Evolutionary conservation across 2,329 filamentous ascomycete genomes (phyloP).

Genomic region (Fusarium buharicum): DNA sequence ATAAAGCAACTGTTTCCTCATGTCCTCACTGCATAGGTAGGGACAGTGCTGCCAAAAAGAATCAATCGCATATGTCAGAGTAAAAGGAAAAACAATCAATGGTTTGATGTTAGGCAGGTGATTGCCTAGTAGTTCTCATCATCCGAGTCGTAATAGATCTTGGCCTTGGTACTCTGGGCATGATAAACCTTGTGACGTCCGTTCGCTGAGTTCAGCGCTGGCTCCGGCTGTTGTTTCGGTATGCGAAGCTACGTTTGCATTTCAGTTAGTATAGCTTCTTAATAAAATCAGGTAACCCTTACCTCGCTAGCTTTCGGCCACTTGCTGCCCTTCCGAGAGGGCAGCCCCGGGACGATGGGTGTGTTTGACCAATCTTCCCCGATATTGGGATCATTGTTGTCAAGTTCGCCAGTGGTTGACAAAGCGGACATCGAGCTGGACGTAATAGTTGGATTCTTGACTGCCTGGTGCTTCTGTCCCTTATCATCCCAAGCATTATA

Average conservation of each 20-base stretch:
- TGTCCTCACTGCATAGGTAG: background rate
- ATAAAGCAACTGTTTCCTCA: background rate
- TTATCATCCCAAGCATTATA: slow-evolving; percentile 50
- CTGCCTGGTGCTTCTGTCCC: slow-evolving; percentile 36
- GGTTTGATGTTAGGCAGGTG: background rate
- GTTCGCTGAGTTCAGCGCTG: background rate
- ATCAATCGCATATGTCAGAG: background rate
- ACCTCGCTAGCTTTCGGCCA: slow-evolving; percentile 44
- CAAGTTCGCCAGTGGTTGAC: slow-evolving; percentile 7
- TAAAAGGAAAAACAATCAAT: background rate
- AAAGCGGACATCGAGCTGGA: slow-evolving; percentile 31
- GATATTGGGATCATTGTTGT: slow-evolving; percentile 19
- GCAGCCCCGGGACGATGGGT: background rate
- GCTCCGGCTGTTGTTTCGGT: background rate
- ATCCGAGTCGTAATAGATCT: slow-evolving; percentile 39
- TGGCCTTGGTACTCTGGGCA: slow-evolving; percentile 26
- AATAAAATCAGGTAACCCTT: background rate
- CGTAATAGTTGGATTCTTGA: slow-evolving; percentile 41
- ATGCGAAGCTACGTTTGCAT: slow-evolving; percentile 1
- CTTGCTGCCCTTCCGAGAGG: slow-evolving; percentile 17
- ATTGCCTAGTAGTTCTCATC: slow-evolving; percentile 32
- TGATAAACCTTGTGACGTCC: slow-evolving; percentile 21
- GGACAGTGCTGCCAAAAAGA: background rate
- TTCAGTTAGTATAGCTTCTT: background rate
- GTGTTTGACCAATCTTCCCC: slow-evolving; percentile 23